These are phyloP conservation scores for Geum urbanum DNA, from an alignment of 306 rosid species.

Conservation along the genomic window DNA sequence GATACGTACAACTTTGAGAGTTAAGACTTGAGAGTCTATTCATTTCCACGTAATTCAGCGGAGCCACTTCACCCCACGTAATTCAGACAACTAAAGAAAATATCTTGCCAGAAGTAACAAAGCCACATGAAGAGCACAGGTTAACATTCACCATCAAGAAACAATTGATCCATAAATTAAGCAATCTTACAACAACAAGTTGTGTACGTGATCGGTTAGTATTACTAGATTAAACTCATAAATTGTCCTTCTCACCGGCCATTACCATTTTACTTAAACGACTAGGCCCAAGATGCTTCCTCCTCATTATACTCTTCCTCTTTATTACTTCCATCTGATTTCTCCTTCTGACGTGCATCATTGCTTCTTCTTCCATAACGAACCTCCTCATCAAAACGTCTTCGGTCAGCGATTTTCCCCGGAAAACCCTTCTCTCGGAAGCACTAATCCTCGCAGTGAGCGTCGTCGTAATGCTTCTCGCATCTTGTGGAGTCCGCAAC, in stretches of 20 bases:
- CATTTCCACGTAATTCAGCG: no score
- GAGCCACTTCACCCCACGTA: no score
- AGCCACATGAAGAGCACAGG: neutral
- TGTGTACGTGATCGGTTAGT: neutral
- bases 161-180: neutral
- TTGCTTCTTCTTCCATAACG: conserved; percentile 90
- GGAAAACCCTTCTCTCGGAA: conserved; percentile 54
- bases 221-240: neutral
- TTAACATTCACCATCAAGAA: neutral
- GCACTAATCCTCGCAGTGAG: conserved; percentile 51
- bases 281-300: conserved; percentile 82
- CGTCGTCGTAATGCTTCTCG: conserved; percentile 2
- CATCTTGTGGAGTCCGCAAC: conserved; percentile 36
- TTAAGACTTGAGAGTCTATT: no score
- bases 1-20: no score
- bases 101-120: no score
- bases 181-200: neutral
- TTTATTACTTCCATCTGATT: conserved; percentile 85
- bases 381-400: conserved; percentile 91
- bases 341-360: conserved; percentile 85
- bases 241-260: conserved; percentile 33
- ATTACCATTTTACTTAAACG: conserved; percentile 76
- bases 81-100: no score
- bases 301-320: conserved; percentile 54
- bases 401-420: conserved; percentile 87